phyloP scores from a whole-genome alignment of 2,329 filamentous ascomycete genomes.

The Fusarium acutatum region DNA sequence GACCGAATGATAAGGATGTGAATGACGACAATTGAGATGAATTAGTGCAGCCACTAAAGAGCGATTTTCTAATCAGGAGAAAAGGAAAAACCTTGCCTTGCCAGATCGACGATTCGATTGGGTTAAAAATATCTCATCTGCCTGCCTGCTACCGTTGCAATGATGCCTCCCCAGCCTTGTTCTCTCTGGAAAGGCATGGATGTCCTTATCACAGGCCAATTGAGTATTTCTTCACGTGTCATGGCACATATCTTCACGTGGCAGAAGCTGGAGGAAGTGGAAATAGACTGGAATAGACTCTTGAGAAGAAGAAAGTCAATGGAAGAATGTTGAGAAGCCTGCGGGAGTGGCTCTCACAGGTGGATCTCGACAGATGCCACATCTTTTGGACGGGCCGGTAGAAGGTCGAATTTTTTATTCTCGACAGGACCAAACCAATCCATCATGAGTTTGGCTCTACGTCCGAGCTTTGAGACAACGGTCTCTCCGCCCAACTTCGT shows the following conservation, averaged over 20 bases:
- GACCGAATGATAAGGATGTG: neutral
- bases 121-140: slow-evolving; percentile 16
- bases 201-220: neutral
- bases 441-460: neutral
- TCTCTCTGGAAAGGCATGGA: neutral
- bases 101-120: slow-evolving; percentile 20
- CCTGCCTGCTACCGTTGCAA: neutral
- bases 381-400: neutral
- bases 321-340: neutral
- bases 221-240: neutral
- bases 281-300: neutral
- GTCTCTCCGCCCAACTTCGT: neutral
- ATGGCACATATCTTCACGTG: neutral
- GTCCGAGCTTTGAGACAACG: slow-evolving; percentile 5
- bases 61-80: neutral
- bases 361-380: neutral
- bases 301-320: neutral
- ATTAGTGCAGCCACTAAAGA: slow-evolving; percentile 6
- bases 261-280: neutral
- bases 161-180: neutral
- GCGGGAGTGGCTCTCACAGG: neutral
- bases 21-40: slow-evolving; percentile 2
- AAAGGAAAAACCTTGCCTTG: neutral
- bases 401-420: neutral
- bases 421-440: neutral